Conservation (phyloP, 2,329 filamentous ascomycete genomes). For the Cytospora leucostoma region DNA sequence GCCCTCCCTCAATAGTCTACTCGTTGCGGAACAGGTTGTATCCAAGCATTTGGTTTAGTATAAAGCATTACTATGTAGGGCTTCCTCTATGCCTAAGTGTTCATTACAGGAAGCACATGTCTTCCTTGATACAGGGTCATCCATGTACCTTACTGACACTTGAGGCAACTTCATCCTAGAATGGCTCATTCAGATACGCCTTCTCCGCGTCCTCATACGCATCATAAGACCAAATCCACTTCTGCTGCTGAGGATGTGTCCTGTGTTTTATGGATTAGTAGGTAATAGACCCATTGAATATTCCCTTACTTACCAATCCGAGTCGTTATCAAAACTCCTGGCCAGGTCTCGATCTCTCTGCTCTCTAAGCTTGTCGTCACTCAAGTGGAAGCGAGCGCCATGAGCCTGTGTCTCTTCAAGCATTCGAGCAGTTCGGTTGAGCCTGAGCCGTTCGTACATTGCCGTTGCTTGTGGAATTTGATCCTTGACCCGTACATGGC, state of each 20-base stretch:
- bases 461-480: neutral
- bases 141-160: too few species aligned
- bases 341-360: neutral
- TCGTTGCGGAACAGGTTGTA: too few species aligned
- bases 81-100: too few species aligned
- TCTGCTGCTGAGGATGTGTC: neutral
- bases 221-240: slow-evolving; percentile 2
- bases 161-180: neutral
- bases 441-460: neutral
- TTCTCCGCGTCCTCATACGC: neutral
- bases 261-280: neutral
- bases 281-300: too few species aligned
- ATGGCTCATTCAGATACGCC: neutral
- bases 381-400: neutral
- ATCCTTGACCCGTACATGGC: neutral
- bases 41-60: too few species aligned
- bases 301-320: neutral
- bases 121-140: too few species aligned
- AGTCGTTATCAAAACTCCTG: neutral
- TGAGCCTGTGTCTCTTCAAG: neutral
- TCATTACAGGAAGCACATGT: too few species aligned
- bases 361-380: neutral
- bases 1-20: too few species aligned
- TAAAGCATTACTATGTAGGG: too few species aligned
- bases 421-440: neutral